These are phyloP conservation scores for Suillus placidus DNA, from an alignment of 768 basidiomycete genomes.

Conservation along the genomic window DNA sequence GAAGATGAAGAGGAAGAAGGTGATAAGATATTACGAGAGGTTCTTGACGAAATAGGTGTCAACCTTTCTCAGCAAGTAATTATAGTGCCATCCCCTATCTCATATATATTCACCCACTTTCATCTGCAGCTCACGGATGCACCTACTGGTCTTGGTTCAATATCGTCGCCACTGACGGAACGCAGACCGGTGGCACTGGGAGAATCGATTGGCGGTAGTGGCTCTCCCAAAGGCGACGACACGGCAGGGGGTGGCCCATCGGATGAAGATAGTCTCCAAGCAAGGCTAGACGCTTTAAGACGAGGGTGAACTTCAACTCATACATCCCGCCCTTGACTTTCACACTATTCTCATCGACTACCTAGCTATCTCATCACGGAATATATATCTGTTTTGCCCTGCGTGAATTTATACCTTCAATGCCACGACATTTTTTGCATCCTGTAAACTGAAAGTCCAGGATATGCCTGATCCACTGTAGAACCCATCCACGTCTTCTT, in stretches of 20 bases:
- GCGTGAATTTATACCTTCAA: slow-evolving; percentile 44
- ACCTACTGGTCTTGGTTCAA: slow-evolving; percentile 68
- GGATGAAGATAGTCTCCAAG: slow-evolving; percentile 94
- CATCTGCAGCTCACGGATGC: slow-evolving; percentile 74
- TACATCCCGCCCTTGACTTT: neutral
- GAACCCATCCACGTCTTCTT: slow-evolving; percentile 94
- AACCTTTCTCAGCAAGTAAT: slow-evolving; percentile 81
- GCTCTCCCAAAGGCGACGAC: slow-evolving; percentile 38
- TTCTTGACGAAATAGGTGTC: slow-evolving; percentile 97
- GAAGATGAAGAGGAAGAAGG: slow-evolving; percentile 97
- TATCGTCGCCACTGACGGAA: slow-evolving; percentile 61
- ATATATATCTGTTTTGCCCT: slow-evolving; percentile 10
- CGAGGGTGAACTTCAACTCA: slow-evolving; percentile 48
- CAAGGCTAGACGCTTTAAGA: slow-evolving; percentile 87
- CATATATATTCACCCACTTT: slow-evolving; percentile 17
- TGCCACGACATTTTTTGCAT: slow-evolving; percentile 70
- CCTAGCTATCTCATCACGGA: slow-evolving; percentile 13
- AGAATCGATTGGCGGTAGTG: slow-evolving; percentile 45
- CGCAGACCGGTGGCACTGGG: slow-evolving; percentile 88
- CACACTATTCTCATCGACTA: slow-evolving; percentile 8
- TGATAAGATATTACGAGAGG: slow-evolving; percentile 93
- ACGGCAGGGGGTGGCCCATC: slow-evolving; percentile 40
- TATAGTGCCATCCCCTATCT: slow-evolving; percentile 4
- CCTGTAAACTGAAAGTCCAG: slow-evolving; percentile 80
- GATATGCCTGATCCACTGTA: slow-evolving; percentile 91